These are phyloP conservation scores for Decorospora gaudefroyi DNA, from an alignment of 2,329 filamentous ascomycete species.

Conservation along the genomic window DNA sequence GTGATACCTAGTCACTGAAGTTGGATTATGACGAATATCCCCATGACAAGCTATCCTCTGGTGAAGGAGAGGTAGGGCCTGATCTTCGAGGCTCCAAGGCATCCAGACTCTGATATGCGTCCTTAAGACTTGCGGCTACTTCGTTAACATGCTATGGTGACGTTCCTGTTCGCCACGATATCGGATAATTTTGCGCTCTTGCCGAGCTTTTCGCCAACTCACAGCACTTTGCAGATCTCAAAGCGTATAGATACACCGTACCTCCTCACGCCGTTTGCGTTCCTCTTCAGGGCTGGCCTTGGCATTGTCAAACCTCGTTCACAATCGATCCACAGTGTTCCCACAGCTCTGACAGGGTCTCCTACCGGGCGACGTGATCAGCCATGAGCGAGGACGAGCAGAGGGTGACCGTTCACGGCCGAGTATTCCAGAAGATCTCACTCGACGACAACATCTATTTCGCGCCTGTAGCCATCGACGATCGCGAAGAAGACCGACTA, in stretches of 20 bases:
- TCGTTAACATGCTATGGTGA: constrained; percentile 17
- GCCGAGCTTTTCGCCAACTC: constrained; percentile 17
- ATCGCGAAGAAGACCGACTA: constrained; percentile 48
- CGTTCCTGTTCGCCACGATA: constrained; percentile 23
- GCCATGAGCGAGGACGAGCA: constrained; percentile 28
- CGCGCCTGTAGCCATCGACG: constrained; percentile 43
- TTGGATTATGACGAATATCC: background rate
- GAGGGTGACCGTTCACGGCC: constrained; percentile 43
- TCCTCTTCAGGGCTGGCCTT: too few relatives aligned
- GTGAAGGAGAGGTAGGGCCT: constrained; percentile 3
- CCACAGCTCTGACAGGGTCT: background rate
- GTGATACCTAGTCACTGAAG: too few relatives aligned
- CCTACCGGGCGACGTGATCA: background rate
- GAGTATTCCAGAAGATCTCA: constrained; percentile 47
- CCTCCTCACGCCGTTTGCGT: too few relatives aligned
- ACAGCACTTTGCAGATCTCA: constrained; percentile 8
- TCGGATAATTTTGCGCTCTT: constrained; percentile 17
- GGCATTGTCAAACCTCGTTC: too few relatives aligned
- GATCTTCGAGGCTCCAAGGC: background rate
- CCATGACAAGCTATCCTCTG: constrained; percentile 1
- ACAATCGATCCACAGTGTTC: too few relatives aligned
- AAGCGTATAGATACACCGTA: constrained; percentile 4
- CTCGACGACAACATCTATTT: constrained; percentile 47
- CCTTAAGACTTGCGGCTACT: constrained; percentile 6
- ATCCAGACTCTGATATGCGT: constrained; percentile 1